A percentile compares a stretch with the other conserved stretches of the same genome.
Evolutionary conservation across 257 asterid genomes (phyloP).

Genomic region (Striga asiatica): DNA sequence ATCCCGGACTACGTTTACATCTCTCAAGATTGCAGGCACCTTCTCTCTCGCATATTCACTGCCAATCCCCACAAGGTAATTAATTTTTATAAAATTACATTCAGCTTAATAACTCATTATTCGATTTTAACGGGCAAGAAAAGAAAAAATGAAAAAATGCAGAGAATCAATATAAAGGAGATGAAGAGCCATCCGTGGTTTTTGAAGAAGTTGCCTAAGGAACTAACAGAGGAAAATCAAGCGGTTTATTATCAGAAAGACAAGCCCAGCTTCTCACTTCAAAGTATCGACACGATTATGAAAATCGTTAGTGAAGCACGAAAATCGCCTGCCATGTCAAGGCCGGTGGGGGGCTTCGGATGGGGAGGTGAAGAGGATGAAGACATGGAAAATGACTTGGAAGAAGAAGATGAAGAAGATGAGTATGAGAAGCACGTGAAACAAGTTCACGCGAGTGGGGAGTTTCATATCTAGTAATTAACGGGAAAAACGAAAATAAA

Average conservation of each 20-base stretch:
- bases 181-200: constrained; percentile 15
- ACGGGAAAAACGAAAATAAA: too few species aligned
- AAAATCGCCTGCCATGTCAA: constrained; percentile 32
- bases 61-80: constrained; percentile 30
- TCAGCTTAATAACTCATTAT: too few species aligned
- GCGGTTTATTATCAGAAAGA: constrained; percentile 42
- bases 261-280: constrained; percentile 48
- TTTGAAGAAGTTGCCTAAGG: constrained; percentile 43
- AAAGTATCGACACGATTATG: constrained; percentile 60
- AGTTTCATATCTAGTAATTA: constrained; percentile 27
- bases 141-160: not conserved
- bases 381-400: not conserved
- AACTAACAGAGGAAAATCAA: constrained; percentile 46
- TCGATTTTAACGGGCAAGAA: too few species aligned
- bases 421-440: constrained; percentile 64
- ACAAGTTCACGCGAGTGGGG: constrained; percentile 71
- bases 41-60: constrained; percentile 39
- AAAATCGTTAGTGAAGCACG: constrained; percentile 57
- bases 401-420: constrained; percentile 37
- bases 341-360: constrained; percentile 27
- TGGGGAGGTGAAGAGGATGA: constrained; percentile 56
- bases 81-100: not conserved
- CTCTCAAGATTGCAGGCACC: constrained; percentile 45
- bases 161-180: constrained; percentile 12
- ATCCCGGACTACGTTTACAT: constrained; percentile 45